A percentile compares a stretch with the other conserved stretches of the same genome.
These are phyloP conservation scores for Phytophthora pini DNA, from an alignment of 352 stramenopile species.

Conservation along the genomic window DNA sequence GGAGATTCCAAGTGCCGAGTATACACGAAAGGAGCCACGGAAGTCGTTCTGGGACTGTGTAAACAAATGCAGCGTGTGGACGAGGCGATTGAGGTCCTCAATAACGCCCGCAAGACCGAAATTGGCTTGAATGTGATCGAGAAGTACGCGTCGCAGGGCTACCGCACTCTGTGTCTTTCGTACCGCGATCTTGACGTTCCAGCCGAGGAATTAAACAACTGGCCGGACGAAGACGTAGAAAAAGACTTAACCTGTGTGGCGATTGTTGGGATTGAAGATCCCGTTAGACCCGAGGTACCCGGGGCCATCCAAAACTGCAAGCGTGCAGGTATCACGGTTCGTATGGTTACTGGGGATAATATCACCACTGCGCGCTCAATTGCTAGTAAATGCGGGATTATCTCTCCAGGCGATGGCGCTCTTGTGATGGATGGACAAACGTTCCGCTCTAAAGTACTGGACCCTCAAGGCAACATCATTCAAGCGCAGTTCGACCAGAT, in stretches of 20 bases:
- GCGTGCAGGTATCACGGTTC: constrained; percentile 48
- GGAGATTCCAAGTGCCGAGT: constrained; percentile 42
- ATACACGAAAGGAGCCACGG: constrained; percentile 65
- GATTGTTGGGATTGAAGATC: constrained; percentile 56
- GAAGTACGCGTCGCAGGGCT: constrained; percentile 68
- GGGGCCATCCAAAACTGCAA: constrained; percentile 45
- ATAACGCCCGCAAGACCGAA: constrained; percentile 33
- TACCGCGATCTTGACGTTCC: constrained; percentile 69
- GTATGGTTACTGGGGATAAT: constrained; percentile 61
- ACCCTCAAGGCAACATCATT: constrained; percentile 53
- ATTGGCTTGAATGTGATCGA: constrained; percentile 61
- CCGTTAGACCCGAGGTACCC: constrained; percentile 46
- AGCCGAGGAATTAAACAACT: constrained; percentile 29
- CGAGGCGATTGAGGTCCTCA: constrained; percentile 32
- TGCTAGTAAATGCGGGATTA: constrained; percentile 49
- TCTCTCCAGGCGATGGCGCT: constrained; percentile 39
- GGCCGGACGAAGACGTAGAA: constrained; percentile 69
- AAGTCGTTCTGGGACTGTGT: constrained; percentile 60
- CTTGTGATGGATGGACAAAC: constrained; percentile 60
- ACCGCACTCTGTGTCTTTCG: constrained; percentile 78
- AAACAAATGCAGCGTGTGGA: constrained; percentile 41
- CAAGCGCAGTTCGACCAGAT: constrained; percentile 65
- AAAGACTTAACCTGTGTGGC: constrained; percentile 47
- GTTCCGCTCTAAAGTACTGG: constrained; percentile 52
- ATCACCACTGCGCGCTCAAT: constrained; percentile 51